Percentiles rank a stretch among this genome's conserved stretches.
Conservation (phyloP, 306 rosid genomes). For the Prunus salicina region DNA sequence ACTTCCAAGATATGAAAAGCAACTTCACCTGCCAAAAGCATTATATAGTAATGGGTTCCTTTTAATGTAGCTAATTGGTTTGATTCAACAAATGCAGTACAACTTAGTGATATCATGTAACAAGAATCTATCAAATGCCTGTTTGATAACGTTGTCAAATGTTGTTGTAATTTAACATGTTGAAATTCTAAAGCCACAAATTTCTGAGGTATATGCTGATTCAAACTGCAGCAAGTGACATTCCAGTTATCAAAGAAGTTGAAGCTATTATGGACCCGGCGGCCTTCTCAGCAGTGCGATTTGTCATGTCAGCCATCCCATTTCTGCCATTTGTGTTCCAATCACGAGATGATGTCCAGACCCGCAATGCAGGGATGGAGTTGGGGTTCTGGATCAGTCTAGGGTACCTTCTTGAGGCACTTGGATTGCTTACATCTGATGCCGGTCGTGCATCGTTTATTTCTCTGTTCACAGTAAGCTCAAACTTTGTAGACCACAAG, state of each 20-base stretch:
- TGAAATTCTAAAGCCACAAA: background rate
- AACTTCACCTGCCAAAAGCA: background rate
- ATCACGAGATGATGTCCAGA: slow-evolving; percentile 43
- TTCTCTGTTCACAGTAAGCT: slow-evolving; percentile 53
- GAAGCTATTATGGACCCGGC: slow-evolving; percentile 70
- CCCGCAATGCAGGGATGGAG: slow-evolving; percentile 67
- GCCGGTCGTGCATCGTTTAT: slow-evolving; percentile 74
- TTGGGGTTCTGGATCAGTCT: slow-evolving; percentile 76
- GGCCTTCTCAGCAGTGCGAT: slow-evolving; percentile 68
- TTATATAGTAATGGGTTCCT: too few relatives aligned
- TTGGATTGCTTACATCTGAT: slow-evolving; percentile 73
- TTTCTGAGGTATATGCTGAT: background rate
- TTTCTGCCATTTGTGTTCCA: slow-evolving; percentile 61
- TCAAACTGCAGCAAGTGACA: slow-evolving; percentile 60
- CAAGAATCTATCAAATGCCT: too few relatives aligned
- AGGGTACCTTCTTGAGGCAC: slow-evolving; percentile 69
- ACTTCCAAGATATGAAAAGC: background rate
- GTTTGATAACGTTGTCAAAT: too few relatives aligned
- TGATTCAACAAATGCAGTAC: background rate
- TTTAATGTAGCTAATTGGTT: background rate
- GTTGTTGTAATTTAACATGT: background rate
- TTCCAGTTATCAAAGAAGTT: slow-evolving; percentile 72
- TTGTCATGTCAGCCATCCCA: slow-evolving; percentile 54
- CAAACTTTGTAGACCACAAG: background rate
- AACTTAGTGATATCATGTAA: too few relatives aligned